Percentiles rank a stretch among this genome's conserved stretches.
Evolutionary conservation across 2,329 filamentous ascomycete genomes (phyloP).

Genomic region (Zasmidium citrigriseum): DNA sequence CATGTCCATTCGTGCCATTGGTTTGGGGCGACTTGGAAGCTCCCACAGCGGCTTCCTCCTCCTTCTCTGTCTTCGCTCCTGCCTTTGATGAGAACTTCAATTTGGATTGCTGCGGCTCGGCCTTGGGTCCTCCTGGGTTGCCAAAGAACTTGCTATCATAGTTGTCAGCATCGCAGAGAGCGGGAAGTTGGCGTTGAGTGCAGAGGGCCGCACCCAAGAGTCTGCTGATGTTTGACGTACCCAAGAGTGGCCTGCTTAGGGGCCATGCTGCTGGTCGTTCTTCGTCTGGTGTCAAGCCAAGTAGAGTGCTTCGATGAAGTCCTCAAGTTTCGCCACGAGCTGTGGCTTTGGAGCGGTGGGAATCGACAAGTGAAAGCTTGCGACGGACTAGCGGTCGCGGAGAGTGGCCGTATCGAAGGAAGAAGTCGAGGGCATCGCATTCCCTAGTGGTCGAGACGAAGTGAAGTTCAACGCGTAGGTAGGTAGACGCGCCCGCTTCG

Average conservation of each 20-base stretch:
- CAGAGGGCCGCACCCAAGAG: slow-evolving; percentile 63
- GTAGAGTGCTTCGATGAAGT: background rate
- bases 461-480: background rate
- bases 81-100: slow-evolving; percentile 65
- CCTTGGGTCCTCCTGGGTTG: slow-evolving; percentile 60
- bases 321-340: background rate
- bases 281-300: slow-evolving; percentile 8
- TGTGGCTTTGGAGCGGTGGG: background rate
- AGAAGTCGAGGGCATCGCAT: slow-evolving; percentile 7
- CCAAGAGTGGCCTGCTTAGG: slow-evolving; percentile 78
- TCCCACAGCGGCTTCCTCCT: slow-evolving; percentile 13
- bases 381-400: too few relatives aligned
- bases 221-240: slow-evolving; percentile 80
- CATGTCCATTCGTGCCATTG: slow-evolving; percentile 30
- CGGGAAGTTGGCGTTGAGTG: background rate
- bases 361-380: background rate
- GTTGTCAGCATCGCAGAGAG: background rate
- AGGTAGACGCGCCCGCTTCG: slow-evolving; percentile 6
- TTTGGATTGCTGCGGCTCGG: slow-evolving; percentile 72
- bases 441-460: slow-evolving; percentile 3
- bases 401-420: background rate
- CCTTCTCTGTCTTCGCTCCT: slow-evolving; percentile 22
- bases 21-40: slow-evolving; percentile 22
- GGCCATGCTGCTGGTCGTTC: slow-evolving; percentile 40
- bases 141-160: slow-evolving; percentile 81